A percentile compares a stretch with the other conserved stretches of the same genome.
phyloP scores from a whole-genome alignment of 2,329 filamentous ascomycete genomes.

The Cladophialophora yegresii region DNA sequence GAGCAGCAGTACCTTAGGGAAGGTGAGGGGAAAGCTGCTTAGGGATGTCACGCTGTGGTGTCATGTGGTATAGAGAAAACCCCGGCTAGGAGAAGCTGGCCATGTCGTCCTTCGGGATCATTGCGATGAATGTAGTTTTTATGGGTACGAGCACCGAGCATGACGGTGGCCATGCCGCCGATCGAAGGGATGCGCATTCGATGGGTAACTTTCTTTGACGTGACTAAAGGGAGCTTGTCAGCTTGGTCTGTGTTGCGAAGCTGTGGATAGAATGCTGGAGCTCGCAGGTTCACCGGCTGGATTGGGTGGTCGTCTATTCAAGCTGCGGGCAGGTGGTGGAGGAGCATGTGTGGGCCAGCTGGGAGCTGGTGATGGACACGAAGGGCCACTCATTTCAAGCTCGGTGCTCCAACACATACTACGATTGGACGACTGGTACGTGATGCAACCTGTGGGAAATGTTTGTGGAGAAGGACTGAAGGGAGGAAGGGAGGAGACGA shows the following conservation, averaged over 20 bases:
- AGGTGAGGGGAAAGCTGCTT: slow-evolving; percentile 7
- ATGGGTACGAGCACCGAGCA: not conserved
- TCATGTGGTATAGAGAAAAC: slow-evolving; percentile 19
- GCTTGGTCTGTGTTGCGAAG: slow-evolving; percentile 6
- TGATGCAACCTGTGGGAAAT: not conserved
- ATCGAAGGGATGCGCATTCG: slow-evolving; percentile 8
- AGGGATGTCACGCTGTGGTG: slow-evolving; percentile 2
- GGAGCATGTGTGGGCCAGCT: not conserved
- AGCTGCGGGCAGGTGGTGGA: not conserved
- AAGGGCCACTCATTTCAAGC: not conserved
- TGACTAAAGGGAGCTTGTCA: slow-evolving; percentile 1
- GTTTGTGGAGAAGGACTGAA: not conserved
- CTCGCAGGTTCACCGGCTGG: not conserved
- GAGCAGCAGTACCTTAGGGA: not conserved
- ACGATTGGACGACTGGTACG: not conserved
- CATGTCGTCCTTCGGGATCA: not conserved
- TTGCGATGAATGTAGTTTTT: not conserved
- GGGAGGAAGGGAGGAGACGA: not conserved
- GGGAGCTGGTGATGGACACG: not conserved
- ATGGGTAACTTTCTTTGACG: not conserved
- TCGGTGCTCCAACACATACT: not conserved
- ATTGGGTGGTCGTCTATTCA: slow-evolving; percentile 3
- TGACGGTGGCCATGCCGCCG: slow-evolving; percentile 5
- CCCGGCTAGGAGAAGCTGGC: not conserved
- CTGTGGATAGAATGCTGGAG: slow-evolving; percentile 15